phyloP scores from a whole-genome alignment of 768 basidiomycete genomes.

The Russula sp. region DNA sequence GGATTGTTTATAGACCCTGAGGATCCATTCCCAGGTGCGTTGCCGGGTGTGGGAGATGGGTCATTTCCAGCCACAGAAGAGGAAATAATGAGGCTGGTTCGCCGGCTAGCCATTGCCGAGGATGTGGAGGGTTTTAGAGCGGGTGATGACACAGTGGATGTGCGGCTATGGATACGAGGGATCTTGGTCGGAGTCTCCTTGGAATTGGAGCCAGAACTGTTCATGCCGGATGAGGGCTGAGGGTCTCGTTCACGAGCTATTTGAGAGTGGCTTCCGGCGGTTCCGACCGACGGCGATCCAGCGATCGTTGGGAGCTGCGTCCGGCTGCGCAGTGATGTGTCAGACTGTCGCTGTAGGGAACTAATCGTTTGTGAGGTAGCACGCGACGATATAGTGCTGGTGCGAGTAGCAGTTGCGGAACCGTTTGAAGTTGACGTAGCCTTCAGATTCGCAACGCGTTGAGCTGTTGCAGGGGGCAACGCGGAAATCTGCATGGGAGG shows the following conservation, averaged over 20 bases:
- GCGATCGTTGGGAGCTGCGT: slow-evolving; percentile 86
- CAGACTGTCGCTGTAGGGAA: slow-evolving; percentile 84
- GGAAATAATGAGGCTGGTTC: slow-evolving; percentile 58
- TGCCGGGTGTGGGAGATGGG: slow-evolving; percentile 51
- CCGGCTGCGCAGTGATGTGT: slow-evolving; percentile 68
- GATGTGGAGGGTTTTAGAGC: slow-evolving; percentile 51
- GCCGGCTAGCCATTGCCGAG: slow-evolving; percentile 43
- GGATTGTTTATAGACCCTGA: slow-evolving; percentile 22
- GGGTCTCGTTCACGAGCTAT: slow-evolving; percentile 39
- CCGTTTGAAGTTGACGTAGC: slow-evolving; percentile 42
- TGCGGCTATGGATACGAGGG: slow-evolving; percentile 83
- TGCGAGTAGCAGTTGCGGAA: slow-evolving; percentile 39
- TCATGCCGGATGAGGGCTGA: slow-evolving; percentile 47
- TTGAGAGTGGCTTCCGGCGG: slow-evolving; percentile 41
- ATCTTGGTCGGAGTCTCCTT: slow-evolving; percentile 93
- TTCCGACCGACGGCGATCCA: slow-evolving; percentile 85
- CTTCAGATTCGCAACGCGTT: slow-evolving; percentile 80
- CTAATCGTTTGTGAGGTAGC: slow-evolving; percentile 78
- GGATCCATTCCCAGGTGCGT: slow-evolving; percentile 30
- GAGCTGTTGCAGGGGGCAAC: slow-evolving; percentile 72
- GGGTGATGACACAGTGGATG: slow-evolving; percentile 70
- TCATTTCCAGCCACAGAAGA: slow-evolving; percentile 50
- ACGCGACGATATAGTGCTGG: slow-evolving; percentile 50
- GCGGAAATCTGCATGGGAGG: slow-evolving; percentile 92
- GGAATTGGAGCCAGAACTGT: slow-evolving; percentile 44